Conservation (phyloP, 306 rosid species). For the Rubus parviflorus region DNA sequence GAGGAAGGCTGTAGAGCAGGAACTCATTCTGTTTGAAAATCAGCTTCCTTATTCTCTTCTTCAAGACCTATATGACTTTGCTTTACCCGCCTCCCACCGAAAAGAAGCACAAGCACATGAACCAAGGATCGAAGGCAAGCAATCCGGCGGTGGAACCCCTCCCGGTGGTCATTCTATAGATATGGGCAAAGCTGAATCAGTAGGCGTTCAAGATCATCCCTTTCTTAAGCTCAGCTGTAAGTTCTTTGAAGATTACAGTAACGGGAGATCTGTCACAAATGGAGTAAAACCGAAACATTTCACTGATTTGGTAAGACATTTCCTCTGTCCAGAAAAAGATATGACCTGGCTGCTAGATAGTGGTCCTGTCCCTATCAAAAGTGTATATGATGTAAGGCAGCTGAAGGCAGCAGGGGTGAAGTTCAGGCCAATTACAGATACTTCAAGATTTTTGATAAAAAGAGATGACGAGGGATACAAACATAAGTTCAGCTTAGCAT, state of each 20-base stretch:
- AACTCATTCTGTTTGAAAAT: conserved; percentile 53
- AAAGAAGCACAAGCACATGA: neutral
- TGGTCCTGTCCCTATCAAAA: neutral
- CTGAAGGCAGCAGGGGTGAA: conserved; percentile 2
- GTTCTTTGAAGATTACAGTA: conserved; percentile 2
- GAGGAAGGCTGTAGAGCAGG: conserved; percentile 29
- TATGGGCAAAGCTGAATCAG: neutral
- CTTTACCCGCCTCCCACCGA: no score
- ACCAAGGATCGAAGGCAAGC: no score
- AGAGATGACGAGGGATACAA: no score
- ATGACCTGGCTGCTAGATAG: neutral
- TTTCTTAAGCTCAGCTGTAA: neutral
- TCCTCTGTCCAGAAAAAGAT: conserved; percentile 17
- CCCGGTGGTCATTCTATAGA: neutral
- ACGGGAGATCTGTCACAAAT: neutral
- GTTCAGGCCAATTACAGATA: neutral
- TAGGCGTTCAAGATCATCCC: no score
- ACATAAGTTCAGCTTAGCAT: neutral
- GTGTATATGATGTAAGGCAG: neutral
- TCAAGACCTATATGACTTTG: conserved; percentile 14
- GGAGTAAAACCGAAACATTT: conserved; percentile 27
- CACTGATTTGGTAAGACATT: conserved; percentile 50
- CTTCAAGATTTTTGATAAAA: neutral
- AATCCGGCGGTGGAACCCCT: no score
- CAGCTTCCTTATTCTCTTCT: conserved; percentile 50